Evolutionary conservation across 1,284 basidiomycete species (phyloP).

Genomic region (Porogramme epimiltina): DNA sequence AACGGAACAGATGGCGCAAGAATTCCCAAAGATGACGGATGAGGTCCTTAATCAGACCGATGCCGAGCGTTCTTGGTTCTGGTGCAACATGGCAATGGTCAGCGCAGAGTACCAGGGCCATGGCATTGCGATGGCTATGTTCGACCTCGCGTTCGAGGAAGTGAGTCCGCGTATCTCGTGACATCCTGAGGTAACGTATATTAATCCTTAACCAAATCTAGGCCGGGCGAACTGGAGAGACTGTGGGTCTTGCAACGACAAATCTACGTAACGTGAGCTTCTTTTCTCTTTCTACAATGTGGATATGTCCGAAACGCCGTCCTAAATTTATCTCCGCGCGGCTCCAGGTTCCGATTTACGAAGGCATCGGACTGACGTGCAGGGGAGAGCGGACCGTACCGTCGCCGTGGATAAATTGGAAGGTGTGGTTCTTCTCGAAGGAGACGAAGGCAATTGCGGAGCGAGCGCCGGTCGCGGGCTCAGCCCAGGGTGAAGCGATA

Average conservation of each 20-base stretch:
- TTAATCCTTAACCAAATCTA: neutral
- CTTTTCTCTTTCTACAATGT: neutral
- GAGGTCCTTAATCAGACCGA: conserved; percentile 9
- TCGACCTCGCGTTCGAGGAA: conserved; percentile 18
- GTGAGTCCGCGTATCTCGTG: neutral
- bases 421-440: neutral
- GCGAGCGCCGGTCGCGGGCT: too few relatives aligned
- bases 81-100: conserved; percentile 21
- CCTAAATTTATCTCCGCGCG: too few relatives aligned
- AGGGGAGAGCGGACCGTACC: neutral
- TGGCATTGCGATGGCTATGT: conserved; percentile 19
- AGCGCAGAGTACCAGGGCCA: conserved; percentile 20
- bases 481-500: too few relatives aligned
- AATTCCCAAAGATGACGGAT: conserved; percentile 12
- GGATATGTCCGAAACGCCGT: neutral
- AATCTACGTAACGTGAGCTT: conserved; percentile 20
- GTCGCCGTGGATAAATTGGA: neutral
- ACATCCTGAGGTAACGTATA: too few relatives aligned
- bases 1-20: conserved; percentile 7
- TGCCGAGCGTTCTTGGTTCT: conserved; percentile 14
- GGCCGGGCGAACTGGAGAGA: conserved; percentile 9
- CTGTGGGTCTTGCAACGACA: conserved; percentile 12
- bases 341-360: neutral
- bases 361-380: too few relatives aligned
- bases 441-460: too few relatives aligned